phyloP scores from a whole-genome alignment of 2,329 filamentous ascomycete species.

The Neoarthrinium moseri region DNA sequence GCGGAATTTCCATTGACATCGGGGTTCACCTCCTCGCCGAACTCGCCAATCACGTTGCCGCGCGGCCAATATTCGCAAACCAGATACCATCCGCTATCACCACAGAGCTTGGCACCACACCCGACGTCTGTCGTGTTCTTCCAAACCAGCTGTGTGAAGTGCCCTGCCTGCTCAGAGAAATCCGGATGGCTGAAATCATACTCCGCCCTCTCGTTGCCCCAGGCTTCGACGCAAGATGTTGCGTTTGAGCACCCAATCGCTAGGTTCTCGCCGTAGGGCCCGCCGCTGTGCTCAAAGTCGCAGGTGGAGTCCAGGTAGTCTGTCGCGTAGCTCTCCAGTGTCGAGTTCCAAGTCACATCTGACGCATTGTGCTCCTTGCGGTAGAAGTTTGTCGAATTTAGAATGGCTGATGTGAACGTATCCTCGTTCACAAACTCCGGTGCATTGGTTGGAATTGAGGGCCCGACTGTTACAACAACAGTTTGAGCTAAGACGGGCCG shows the following conservation, averaged over 20 bases:
- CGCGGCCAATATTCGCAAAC: conserved; percentile 70
- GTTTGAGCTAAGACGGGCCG: conserved; percentile 22
- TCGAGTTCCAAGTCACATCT: conserved; percentile 62
- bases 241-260: conserved; percentile 65
- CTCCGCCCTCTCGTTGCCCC: conserved; percentile 58
- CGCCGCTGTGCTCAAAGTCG: conserved; percentile 55
- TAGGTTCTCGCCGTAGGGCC: conserved; percentile 73
- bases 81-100: conserved; percentile 58
- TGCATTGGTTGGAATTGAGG: conserved; percentile 20
- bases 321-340: conserved; percentile 52
- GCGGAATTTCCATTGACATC: conserved; percentile 17
- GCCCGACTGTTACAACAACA: conserved; percentile 20
- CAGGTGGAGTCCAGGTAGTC: conserved; percentile 46
- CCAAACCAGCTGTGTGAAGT: conserved; percentile 76
- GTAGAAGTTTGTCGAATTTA: conserved; percentile 67
- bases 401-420: conserved; percentile 51
- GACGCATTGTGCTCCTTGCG: conserved; percentile 61
- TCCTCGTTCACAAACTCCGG: conserved; percentile 31
- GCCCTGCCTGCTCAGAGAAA: conserved; percentile 61
- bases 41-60: conserved; percentile 60
- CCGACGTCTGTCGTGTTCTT: conserved; percentile 59
- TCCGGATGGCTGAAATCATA: conserved; percentile 60
- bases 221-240: conserved; percentile 59
- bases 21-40: conserved; percentile 42
- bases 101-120: conserved; percentile 46